These are phyloP conservation scores for Aureoboletus auriporus DNA, from an alignment of 768 basidiomycete species.

Conservation along the genomic window DNA sequence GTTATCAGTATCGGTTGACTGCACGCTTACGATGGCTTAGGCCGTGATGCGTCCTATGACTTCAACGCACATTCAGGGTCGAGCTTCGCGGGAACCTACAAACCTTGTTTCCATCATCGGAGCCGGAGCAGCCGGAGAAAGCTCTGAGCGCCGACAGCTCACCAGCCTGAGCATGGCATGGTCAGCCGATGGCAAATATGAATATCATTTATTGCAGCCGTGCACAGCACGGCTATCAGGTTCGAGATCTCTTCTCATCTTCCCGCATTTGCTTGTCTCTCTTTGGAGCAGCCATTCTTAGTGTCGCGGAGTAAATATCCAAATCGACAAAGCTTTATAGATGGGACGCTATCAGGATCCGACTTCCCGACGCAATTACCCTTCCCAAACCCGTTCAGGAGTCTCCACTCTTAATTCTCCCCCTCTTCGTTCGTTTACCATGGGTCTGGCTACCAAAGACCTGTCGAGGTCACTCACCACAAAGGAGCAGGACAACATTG, in stretches of 20 bases:
- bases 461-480: conserved; percentile 49
- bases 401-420: conserved; percentile 2
- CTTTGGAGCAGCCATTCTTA: conserved; percentile 16
- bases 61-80: conserved; percentile 8
- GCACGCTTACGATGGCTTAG: too few species aligned
- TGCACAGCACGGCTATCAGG: conserved; percentile 31
- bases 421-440: conserved; percentile 15
- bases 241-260: conserved; percentile 20
- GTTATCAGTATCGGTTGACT: too few species aligned
- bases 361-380: conserved; percentile 12
- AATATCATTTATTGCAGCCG: conserved; percentile 22
- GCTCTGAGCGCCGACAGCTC: conserved; percentile 27
- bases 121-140: conserved; percentile 23
- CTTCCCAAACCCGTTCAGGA: conserved; percentile 4
- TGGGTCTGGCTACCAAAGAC: conserved; percentile 27
- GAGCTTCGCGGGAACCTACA: conserved; percentile 22
- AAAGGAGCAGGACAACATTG: conserved; percentile 65
- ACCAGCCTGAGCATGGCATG: conserved; percentile 11
- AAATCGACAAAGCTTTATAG: conserved; percentile 25
- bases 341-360: conserved; percentile 15
- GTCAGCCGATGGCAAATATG: conserved; percentile 23
- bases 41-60: too few species aligned
- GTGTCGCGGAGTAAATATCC: conserved; percentile 22
- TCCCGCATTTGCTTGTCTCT: conserved; percentile 18
- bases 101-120: conserved; percentile 12